Evolutionary conservation across 2,329 filamentous ascomycete genomes (phyloP), one percentile per base, ranked within the genome.

Genomic region (Metarhizium guizhouense): DNA sequence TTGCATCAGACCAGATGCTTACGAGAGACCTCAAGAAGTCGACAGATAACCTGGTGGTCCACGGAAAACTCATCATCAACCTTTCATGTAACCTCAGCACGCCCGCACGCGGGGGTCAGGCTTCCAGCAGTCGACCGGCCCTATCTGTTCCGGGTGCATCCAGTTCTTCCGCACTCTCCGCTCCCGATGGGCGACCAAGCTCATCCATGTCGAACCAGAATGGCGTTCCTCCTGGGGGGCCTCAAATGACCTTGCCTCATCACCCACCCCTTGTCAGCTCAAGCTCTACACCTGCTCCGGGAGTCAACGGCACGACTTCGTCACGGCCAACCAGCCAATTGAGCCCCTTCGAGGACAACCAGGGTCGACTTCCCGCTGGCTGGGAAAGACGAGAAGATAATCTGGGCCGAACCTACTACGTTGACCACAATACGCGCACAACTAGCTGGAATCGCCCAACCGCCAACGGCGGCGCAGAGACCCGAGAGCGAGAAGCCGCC

Each of bases 311-410:
- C 34, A 57, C 61, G 45, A 59, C 61, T 47, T 66, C 65, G 54
- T 64, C 65, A 55, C 74, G 61, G 32, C 71, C 62, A 40, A 61
- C 61, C 16, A 74, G 69, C 55, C 70, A 74, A 55, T 84, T 95
- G 67, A 96, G 91, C 65, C 92, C 93, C 0, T 99, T 99, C 62
- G 93, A 97, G 73, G 94, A 99, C 72, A 84, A 86, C n/a, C 92
- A 96, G 67, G 94, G 94, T 56, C 86, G 93, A 63, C 74, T 99
- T 54, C 94, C 94, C 38, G 85, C 88, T 52, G 94, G 94, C 38
- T 99, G 94, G 93, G 94, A 99, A 74, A 85, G 94, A 55, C 84
- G 94, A 56, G 93, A 97, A 71, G 94, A 99, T 69, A 94, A 96
- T 63, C 73, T 97, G 47, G 93, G 94, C 53, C 83, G 94, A 65